Conservation (phyloP, 1,284 basidiomycete species). For the Schizopora paradoxa region DNA sequence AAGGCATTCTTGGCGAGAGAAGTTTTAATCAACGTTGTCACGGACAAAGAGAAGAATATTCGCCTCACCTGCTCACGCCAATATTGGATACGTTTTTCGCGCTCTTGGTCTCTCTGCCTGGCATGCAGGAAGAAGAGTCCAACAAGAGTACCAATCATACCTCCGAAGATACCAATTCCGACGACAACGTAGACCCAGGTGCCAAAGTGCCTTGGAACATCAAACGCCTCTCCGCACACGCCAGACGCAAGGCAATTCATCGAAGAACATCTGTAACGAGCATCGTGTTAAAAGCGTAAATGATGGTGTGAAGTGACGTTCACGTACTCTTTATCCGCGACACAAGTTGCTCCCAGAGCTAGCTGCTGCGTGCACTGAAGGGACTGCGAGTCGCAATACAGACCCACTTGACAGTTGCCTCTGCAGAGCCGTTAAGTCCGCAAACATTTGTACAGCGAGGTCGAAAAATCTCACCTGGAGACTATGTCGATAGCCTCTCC, state of each 20-base stretch:
- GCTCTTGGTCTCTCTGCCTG: slow-evolving; percentile 65
- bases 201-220: slow-evolving; percentile 59
- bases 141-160: slow-evolving; percentile 64
- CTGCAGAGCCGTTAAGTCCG: slow-evolving; percentile 30
- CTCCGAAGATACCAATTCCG: slow-evolving; percentile 64
- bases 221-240: slow-evolving; percentile 56
- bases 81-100: slow-evolving; percentile 78
- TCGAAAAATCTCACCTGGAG: slow-evolving; percentile 59
- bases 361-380: slow-evolving; percentile 59
- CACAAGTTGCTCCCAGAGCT: slow-evolving; percentile 51
- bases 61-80: slow-evolving; percentile 75
- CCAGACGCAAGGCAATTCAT: slow-evolving; percentile 68
- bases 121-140: slow-evolving; percentile 67
- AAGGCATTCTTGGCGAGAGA: slow-evolving; percentile 52
- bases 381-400: slow-evolving; percentile 68
- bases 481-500: slow-evolving; percentile 71
- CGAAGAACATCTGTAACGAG: slow-evolving; percentile 53
- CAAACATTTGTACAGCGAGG: not conserved
- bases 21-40: slow-evolving; percentile 3
- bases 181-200: slow-evolving; percentile 71
- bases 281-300: slow-evolving; percentile 5
- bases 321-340: slow-evolving; percentile 76
- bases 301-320: not conserved
- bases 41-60: not conserved
- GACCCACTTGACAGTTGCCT: slow-evolving; percentile 58